Base-by-base conservation (phyloP, 2,329 filamentous ascomycete genomes). In the Ceratocystiopsis sp. region DNA sequence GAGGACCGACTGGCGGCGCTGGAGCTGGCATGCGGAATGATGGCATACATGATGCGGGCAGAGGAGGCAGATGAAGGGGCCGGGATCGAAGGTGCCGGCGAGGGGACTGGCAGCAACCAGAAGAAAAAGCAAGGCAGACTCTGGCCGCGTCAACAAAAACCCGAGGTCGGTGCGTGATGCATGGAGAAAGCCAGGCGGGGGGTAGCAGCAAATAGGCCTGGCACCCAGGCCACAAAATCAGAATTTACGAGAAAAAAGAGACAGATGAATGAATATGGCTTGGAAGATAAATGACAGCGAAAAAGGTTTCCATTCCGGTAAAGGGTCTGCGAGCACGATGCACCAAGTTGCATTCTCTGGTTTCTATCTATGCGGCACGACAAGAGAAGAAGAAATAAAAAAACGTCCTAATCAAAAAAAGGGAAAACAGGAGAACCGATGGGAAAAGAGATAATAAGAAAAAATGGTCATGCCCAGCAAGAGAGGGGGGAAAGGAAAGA, bases 21-120 rank as follows among this genome's bases (percentile, higher is more conserved):
- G 68, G 58, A 63, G 48, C 48, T 71, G 11, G 50, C 77, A 1
- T 80, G 75, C 75, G 65, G 62, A 4, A 60, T 78, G 54, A 73
- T 76, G 67, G 65, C 65, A 2, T 79, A 69, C 54, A 57, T 73
- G 53, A 78, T 78, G 73, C 63, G 70, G 49, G 64, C 59, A 50
- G 25, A 29, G 10, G 25, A 29, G 25, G 25, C 10, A 11, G 53
- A 53, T 34, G 57, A 57, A 13, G 39, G 36, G 25, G 25, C 6
- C 2, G 25, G 7, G 5, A 29, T 4, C 25, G 25, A 29, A 8
- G 25, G 25, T 7, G 25, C 7, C 10, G 25, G 6, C 25, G 25
- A 29, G 25, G 25, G 25, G 10, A 8, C 7, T 10, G 25, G 6
- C 25, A 29, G 10, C 25, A 35, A 13, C 6, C 14, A 15, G n/a